Evolutionary conservation across 2,329 filamentous ascomycete genomes (phyloP).

Genomic region (Pseudogymnoascus sp.): DNA sequence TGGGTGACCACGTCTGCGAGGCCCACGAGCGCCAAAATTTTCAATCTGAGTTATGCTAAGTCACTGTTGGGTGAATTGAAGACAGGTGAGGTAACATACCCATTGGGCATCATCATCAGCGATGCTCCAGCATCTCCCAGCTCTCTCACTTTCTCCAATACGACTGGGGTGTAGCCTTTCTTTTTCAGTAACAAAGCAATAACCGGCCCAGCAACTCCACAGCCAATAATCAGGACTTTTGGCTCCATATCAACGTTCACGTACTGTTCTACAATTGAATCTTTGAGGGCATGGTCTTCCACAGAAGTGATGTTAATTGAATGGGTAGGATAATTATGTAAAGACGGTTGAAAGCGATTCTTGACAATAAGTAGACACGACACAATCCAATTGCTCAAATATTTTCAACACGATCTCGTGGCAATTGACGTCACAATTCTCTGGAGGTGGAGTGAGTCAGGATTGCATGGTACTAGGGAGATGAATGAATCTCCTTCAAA

Average conservation of each 20-base stretch:
- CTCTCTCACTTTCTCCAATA: conserved; percentile 25
- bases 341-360: neutral
- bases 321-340: neutral
- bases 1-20: conserved; percentile 2
- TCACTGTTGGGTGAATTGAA: neutral
- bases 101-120: conserved; percentile 27
- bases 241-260: neutral
- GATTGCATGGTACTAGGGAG: neutral
- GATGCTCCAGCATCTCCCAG: conserved; percentile 25
- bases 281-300: neutral
- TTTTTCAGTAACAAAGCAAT: conserved; percentile 8
- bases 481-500: neutral
- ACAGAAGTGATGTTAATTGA: neutral
- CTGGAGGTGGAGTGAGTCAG: neutral
- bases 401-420: neutral
- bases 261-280: neutral
- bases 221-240: neutral
- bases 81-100: conserved; percentile 4
- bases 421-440: neutral
- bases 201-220: neutral
- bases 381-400: neutral
- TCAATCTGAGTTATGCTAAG: conserved; percentile 13
- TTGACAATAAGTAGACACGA: neutral
- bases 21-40: conserved; percentile 24
- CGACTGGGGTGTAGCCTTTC: conserved; percentile 26